A percentile compares a stretch with the other conserved stretches of the same genome.
phyloP scores from a whole-genome alignment of 2,329 filamentous ascomycete species.

The Colletotrichum lupini region DNA sequence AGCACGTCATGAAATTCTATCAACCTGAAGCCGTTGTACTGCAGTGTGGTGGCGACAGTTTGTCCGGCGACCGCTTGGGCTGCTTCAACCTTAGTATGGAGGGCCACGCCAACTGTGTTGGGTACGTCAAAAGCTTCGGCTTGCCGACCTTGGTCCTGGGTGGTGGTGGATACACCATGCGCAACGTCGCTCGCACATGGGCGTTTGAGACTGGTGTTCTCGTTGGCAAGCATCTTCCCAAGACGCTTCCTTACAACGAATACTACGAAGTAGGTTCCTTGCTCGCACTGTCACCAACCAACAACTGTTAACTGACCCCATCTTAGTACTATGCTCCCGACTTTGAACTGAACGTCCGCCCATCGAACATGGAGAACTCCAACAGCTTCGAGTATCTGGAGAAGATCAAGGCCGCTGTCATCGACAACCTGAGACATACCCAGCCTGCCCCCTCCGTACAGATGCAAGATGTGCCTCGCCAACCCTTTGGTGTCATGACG shows the following conservation, averaged over 20 bases:
- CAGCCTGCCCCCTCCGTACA: constrained; percentile 90
- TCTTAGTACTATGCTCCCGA: constrained; percentile 89
- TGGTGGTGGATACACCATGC: constrained; percentile 95
- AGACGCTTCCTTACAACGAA: constrained; percentile 93
- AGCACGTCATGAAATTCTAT: constrained; percentile 87
- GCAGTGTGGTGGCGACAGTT: constrained; percentile 94
- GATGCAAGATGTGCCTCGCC: constrained; percentile 80
- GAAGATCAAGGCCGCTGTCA: constrained; percentile 82
- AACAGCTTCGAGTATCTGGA: constrained; percentile 86
- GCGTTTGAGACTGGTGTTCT: constrained; percentile 94
- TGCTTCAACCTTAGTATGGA: constrained; percentile 99
- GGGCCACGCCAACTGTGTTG: constrained; percentile 94
- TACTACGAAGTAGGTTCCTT: constrained; percentile 78
- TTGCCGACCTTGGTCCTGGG: constrained; percentile 92
- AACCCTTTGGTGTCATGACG: constrained; percentile 70
- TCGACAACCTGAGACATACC: constrained; percentile 89
- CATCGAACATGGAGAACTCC: constrained; percentile 91
- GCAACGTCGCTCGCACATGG: constrained; percentile 97
- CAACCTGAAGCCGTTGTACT: constrained; percentile 92
- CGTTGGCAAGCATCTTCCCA: constrained; percentile 83
- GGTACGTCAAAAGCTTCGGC: constrained; percentile 87
- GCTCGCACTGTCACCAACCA: not conserved
- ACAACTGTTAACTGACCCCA: constrained; percentile 46
- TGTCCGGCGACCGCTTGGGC: constrained; percentile 92
- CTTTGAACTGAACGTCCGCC: constrained; percentile 88